Evolutionary conservation across 805 yeast genomes (phyloP), one percentile per base, ranked within the genome.

Genomic region (Candida pseudoglaebosa): DNA sequence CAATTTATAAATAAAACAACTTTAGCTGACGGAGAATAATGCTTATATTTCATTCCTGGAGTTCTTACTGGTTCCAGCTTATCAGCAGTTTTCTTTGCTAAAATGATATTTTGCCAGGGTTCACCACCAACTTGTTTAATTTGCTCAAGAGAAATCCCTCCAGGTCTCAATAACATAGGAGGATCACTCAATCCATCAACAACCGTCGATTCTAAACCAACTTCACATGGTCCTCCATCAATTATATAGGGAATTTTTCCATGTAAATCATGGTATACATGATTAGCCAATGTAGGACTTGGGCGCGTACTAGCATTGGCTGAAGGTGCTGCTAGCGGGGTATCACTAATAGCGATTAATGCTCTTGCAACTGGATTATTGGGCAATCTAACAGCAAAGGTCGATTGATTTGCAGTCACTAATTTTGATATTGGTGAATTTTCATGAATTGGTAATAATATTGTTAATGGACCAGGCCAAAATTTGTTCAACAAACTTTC

Each of bases 381-480:
- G 2, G 99, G 99, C 57, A 93, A 73, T 43, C 99, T 72, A 1
- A 89, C 95, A 0, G 97, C 99, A 56, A 90, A 86, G 0, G 99
- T 93, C 13, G 79, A 70, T 57, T 91, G 97, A 6, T 79, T 81
- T 0, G 91, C 93, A 0, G 99, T 91, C 16, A 93, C 95, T 13
- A 77, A 66, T 24, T 70, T 66, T 2, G 96, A 88, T 2, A 91
- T 65, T 1, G 77, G 77, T 5, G 73, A 64, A 3, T 54, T 51
- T 4, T 47, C 19, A 20, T 65, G 61, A 4, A 77, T 68, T 0
- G 96, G 96, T 15, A 93, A 63, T 36, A 93, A 59, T 24, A 93
- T 86, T 0, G 96, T 89, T 40, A 93, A 64, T 0, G 99, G 98
- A 0, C 99, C 99, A 0, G 99, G 99, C 98, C 98, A 93, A 51